Evolutionary conservation across 2,329 filamentous ascomycete species (phyloP).

Genomic region (Sphaerulina vaccinii): DNA sequence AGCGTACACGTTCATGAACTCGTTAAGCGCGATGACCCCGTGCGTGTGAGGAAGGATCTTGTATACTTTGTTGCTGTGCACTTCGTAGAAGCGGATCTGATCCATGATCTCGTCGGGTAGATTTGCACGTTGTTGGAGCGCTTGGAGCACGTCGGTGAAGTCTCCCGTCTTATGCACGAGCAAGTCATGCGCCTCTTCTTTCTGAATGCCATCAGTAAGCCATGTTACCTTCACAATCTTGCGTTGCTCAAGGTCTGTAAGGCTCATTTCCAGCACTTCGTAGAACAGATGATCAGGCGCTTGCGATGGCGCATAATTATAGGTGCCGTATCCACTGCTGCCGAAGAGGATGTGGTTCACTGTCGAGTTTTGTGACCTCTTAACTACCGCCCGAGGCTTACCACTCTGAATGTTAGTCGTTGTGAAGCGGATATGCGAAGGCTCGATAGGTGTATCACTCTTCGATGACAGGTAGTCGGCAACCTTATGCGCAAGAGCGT

Average conservation of each 20-base stretch:
- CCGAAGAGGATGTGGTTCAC: constrained; percentile 72
- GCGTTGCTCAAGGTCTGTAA: constrained; percentile 90
- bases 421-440: constrained; percentile 87
- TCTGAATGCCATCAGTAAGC: constrained; percentile 85
- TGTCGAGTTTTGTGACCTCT: constrained; percentile 68
- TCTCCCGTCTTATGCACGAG: constrained; percentile 84
- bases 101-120: constrained; percentile 73
- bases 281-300: constrained; percentile 75
- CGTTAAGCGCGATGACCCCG: constrained; percentile 77
- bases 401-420: constrained; percentile 76
- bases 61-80: constrained; percentile 77
- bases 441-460: constrained; percentile 56
- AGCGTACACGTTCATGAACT: constrained; percentile 78
- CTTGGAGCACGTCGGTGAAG: constrained; percentile 73
- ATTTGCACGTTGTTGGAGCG: constrained; percentile 75
- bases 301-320: constrained; percentile 62
- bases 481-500: constrained; percentile 79
- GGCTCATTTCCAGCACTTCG: constrained; percentile 89
- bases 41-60: constrained; percentile 71
- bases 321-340: constrained; percentile 66
- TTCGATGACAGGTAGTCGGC: constrained; percentile 63
- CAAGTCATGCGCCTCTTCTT: constrained; percentile 82
- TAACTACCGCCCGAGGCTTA: constrained; percentile 74
- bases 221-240: constrained; percentile 80
- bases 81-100: constrained; percentile 78